Evolutionary conservation across 225 moss, liverwort and hornwort genomes (phyloP).

Genomic region (Lunularia cruciata): DNA sequence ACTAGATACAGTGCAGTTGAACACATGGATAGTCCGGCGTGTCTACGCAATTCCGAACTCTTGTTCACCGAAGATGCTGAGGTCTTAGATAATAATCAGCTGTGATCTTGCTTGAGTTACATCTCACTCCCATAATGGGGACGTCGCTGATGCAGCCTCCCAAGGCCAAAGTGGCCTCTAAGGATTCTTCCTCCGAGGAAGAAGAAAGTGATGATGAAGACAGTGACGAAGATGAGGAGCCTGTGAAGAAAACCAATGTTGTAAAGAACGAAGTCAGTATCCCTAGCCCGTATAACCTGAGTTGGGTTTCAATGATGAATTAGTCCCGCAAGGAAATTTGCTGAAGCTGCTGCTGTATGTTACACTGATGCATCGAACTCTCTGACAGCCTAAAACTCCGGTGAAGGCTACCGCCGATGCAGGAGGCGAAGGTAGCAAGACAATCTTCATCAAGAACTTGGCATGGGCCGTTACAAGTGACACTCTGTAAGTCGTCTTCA

Average conservation of each 20-base stretch:
- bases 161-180: conserved; percentile 5
- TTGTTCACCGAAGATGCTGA: too few relatives aligned
- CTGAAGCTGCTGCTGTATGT: not conserved
- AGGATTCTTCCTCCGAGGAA: conserved; percentile 19
- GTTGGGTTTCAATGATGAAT: not conserved
- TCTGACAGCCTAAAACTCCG: conserved; percentile 66
- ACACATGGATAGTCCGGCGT: too few relatives aligned
- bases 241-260: conserved; percentile 31
- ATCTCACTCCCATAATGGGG: not conserved
- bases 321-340: not conserved
- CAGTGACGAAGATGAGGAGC: conserved; percentile 43
- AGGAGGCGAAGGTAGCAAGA: conserved; percentile 65
- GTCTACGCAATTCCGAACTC: too few relatives aligned
- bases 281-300: not conserved
- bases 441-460: conserved; percentile 80
- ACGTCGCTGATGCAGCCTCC: conserved; percentile 12
- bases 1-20: too few relatives aligned
- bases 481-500: conserved; percentile 41
- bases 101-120: too few relatives aligned
- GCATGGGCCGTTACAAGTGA: conserved; percentile 66
- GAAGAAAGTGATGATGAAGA: conserved; percentile 48
- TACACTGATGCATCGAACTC: not conserved
- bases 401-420: conserved; percentile 32
- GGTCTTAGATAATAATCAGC: too few relatives aligned
- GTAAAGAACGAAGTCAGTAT: conserved; percentile 33